phyloP scores from a whole-genome alignment of 1,284 basidiomycete species.

The Rhodotorula sp. region DNA sequence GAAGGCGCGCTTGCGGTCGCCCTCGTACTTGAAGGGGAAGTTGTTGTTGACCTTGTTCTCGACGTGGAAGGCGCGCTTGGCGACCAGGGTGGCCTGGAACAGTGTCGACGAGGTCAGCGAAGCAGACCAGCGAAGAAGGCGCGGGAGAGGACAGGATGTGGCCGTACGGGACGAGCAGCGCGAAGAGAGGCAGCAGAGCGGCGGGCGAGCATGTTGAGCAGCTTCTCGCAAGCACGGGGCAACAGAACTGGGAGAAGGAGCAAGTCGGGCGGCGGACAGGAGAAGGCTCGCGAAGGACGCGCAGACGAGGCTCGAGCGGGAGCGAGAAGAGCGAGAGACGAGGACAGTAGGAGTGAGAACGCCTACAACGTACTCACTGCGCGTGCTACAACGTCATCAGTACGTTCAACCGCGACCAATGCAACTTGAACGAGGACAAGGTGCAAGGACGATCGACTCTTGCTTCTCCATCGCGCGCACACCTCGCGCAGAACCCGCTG shows the following conservation, averaged over 20 bases:
- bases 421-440: neutral
- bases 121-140: neutral
- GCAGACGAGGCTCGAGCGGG: too few species aligned
- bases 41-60: slow-evolving; percentile 3
- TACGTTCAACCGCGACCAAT: neutral
- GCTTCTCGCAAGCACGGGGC: too few species aligned
- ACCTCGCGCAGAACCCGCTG: neutral
- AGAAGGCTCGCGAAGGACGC: too few species aligned
- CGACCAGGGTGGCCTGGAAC: too few species aligned
- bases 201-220: neutral
- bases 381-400: neutral
- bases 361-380: too few species aligned
- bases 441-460: neutral
- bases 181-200: neutral
- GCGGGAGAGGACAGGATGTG: neutral
- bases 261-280: too few species aligned
- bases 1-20: slow-evolving; percentile 1
- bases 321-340: too few species aligned
- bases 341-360: too few species aligned
- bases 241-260: too few species aligned
- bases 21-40: slow-evolving; percentile 6
- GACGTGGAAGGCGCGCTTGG: neutral
- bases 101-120: neutral
- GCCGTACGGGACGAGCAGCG: neutral
- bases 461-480: neutral